phyloP scores from a whole-genome alignment of 108 stramenopile species.

The Skeletonema costatum region DNA sequence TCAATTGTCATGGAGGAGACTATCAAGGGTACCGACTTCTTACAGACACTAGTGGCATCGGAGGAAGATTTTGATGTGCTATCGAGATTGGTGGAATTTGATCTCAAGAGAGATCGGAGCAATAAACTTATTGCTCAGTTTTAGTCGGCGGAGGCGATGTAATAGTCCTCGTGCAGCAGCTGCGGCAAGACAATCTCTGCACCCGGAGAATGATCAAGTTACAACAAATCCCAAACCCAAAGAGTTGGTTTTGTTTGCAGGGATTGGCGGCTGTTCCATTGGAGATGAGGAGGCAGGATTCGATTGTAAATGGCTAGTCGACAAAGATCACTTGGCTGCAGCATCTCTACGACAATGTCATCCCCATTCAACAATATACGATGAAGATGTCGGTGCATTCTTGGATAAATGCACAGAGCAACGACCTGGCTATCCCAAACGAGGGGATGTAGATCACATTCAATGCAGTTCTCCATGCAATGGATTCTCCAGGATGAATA shows the following conservation, averaged over 20 bases:
- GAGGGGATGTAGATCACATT: constrained; percentile 1
- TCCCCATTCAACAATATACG: neutral
- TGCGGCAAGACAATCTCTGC: neutral
- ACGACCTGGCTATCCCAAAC: neutral
- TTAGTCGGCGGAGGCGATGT: neutral
- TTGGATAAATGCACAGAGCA: neutral
- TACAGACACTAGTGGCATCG: neutral
- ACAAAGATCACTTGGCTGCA: constrained; percentile 4
- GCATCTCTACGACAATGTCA: neutral
- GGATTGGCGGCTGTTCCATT: constrained; percentile 5
- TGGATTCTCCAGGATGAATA: neutral
- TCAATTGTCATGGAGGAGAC: neutral
- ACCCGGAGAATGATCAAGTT: neutral
- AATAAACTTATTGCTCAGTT: constrained; percentile 2
- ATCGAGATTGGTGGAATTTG: neutral
- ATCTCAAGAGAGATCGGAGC: neutral
- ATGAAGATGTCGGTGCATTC: neutral
- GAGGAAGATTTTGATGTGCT: neutral
- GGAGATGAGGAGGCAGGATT: constrained; percentile 4
- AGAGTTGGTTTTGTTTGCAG: constrained; percentile 2
- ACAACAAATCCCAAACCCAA: neutral
- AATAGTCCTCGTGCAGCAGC: neutral
- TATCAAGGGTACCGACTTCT: neutral
- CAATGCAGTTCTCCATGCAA: constrained; percentile 1
- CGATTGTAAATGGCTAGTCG: constrained; percentile 1